These are phyloP conservation scores for Flaveria brownii DNA, from an alignment of 129 eudicot genomes.

Conservation along the genomic window DNA sequence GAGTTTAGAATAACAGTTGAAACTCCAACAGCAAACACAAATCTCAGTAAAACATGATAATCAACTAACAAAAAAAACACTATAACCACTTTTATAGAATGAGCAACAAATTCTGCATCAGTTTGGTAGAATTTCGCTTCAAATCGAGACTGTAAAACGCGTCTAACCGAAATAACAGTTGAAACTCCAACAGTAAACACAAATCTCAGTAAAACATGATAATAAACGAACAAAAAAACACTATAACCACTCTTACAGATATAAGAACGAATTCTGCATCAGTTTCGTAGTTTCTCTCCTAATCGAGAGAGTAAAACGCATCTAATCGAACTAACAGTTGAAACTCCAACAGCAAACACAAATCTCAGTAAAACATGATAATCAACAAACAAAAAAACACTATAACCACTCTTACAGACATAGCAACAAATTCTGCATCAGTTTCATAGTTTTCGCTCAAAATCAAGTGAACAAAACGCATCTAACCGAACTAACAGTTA, in stretches of 20 bases:
- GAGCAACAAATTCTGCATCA: not conserved
- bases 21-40: too few relatives aligned
- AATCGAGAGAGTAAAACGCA: conserved; percentile 1
- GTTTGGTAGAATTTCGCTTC: not conserved
- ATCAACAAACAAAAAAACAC: not conserved
- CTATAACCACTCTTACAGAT: too few relatives aligned
- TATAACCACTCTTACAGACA: not conserved
- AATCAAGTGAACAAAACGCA: not conserved
- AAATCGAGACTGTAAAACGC: not conserved
- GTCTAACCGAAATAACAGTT: conserved; percentile 27
- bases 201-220: not conserved
- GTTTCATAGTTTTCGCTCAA: not conserved
- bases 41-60: not conserved
- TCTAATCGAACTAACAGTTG: conserved; percentile 24
- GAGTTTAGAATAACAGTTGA: too few relatives aligned
- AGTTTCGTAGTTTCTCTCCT: not conserved
- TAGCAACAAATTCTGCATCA: not conserved
- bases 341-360: conserved; percentile 1
- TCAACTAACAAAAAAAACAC: not conserved
- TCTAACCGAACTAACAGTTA: conserved; percentile 24
- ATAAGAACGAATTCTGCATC: not conserved
- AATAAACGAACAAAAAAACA: conserved; percentile 4
- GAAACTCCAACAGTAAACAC: not conserved
- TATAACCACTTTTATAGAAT: not conserved
- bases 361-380: not conserved